Conservation (phyloP, 495 filamentous ascomycete genomes). For the Lasiosphaeria miniovina region DNA sequence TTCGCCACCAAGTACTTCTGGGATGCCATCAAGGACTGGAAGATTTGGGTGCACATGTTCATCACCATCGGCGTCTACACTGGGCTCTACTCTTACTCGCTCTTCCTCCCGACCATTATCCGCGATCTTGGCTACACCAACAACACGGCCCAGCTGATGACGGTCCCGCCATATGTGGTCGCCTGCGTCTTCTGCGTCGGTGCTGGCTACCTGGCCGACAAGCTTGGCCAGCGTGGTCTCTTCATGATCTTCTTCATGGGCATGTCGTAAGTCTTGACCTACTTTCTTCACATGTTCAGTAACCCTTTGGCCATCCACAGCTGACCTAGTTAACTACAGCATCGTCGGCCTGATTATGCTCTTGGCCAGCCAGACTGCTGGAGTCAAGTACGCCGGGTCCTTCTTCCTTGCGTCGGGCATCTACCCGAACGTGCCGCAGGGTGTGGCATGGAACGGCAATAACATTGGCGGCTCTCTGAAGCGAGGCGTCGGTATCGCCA, state of each 20-base stretch:
- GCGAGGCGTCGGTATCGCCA: conserved; percentile 73
- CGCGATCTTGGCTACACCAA: conserved; percentile 52
- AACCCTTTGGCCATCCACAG: not conserved
- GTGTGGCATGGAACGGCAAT: conserved; percentile 77
- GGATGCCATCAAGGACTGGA: conserved; percentile 72
- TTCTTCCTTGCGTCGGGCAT: conserved; percentile 67
- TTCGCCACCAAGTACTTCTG: conserved; percentile 73
- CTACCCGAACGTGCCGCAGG: conserved; percentile 70
- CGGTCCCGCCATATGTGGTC: conserved; percentile 57
- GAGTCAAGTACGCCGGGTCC: conserved; percentile 67
- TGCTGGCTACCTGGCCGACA: conserved; percentile 54
- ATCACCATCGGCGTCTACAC: conserved; percentile 50
- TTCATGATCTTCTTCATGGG: conserved; percentile 57
- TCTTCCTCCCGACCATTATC: conserved; percentile 68
- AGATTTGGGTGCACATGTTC: conserved; percentile 61
- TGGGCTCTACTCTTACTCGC: conserved; percentile 64
- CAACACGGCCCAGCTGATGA: conserved; percentile 57
- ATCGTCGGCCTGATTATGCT: conserved; percentile 67
- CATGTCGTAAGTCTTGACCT: conserved; percentile 31
- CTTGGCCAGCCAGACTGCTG: conserved; percentile 50
- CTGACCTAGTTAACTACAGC: conserved; percentile 9
- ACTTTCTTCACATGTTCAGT: not conserved
- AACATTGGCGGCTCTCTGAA: conserved; percentile 81
- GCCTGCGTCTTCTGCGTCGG: conserved; percentile 49
- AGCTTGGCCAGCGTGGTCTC: conserved; percentile 44